A percentile compares a stretch with the other conserved stretches of the same genome.
Evolutionary conservation across 371 early-diverging fungal genomes (phyloP).

Genomic region (Actinomortierella wolfii): DNA sequence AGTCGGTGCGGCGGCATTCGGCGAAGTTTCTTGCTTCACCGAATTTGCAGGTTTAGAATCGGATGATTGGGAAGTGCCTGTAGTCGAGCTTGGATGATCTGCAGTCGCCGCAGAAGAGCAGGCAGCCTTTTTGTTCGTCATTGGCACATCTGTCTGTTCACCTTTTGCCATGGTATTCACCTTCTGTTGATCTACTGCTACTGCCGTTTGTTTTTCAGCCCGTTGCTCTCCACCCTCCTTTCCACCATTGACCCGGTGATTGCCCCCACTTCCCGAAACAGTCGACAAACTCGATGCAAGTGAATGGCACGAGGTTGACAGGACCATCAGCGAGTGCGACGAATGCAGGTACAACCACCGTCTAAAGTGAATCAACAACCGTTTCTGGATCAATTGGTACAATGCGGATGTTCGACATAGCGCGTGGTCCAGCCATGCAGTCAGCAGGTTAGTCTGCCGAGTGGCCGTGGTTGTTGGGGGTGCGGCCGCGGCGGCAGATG

Average conservation of each 20-base stretch:
- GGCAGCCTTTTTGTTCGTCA: too few species aligned
- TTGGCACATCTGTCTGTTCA: too few species aligned
- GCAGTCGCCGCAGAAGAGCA: too few species aligned
- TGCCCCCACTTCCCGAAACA: conserved; percentile 5
- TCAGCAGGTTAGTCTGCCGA: conserved; percentile 27
- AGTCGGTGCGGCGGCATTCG: too few species aligned
- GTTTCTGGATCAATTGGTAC: conserved; percentile 35
- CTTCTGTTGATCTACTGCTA: too few species aligned
- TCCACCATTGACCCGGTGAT: neutral
- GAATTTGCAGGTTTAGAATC: too few species aligned
- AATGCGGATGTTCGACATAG: conserved; percentile 28
- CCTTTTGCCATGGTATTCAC: too few species aligned
- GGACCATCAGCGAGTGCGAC: conserved; percentile 30
- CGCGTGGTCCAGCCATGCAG: conserved; percentile 41
- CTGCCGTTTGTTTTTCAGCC: too few species aligned
- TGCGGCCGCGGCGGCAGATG: neutral
- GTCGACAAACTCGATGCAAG: conserved; percentile 34
- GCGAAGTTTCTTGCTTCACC: too few species aligned
- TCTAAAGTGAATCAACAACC: conserved; percentile 40
- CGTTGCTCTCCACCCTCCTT: too few species aligned
- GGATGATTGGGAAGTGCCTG: too few species aligned
- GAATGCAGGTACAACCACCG: conserved; percentile 45
- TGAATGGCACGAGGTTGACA: conserved; percentile 36
- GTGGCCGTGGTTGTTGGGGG: conserved; percentile 6
- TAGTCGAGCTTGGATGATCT: too few species aligned